phyloP scores from a whole-genome alignment of 2,329 filamentous ascomycete species.

The Aspergillus intermedius region DNA sequence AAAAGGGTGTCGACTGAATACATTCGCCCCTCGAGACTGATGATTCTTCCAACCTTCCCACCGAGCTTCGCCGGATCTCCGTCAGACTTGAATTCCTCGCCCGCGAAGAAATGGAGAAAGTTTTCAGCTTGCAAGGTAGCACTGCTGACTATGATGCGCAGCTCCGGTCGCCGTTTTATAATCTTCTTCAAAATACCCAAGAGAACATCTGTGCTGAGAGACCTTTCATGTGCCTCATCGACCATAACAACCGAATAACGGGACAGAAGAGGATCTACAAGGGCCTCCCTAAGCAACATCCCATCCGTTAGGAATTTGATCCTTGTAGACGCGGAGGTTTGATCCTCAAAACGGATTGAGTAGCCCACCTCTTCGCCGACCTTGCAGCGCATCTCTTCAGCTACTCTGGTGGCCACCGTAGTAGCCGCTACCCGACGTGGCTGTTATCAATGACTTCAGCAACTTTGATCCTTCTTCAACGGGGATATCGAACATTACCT shows the following conservation, averaged over 20 bases:
- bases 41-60: constrained; percentile 55
- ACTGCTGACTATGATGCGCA: constrained; percentile 86
- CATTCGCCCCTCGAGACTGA: constrained; percentile 79
- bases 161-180: constrained; percentile 65
- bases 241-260: constrained; percentile 96
- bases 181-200: constrained; percentile 91
- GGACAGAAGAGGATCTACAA: constrained; percentile 85
- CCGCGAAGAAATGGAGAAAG: constrained; percentile 71
- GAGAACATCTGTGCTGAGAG: constrained; percentile 83
- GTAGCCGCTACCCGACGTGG: constrained; percentile 86
- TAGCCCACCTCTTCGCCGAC: constrained; percentile 89
- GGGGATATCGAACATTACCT: constrained; percentile 54
- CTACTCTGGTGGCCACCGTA: constrained; percentile 79
- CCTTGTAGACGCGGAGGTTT: constrained; percentile 73
- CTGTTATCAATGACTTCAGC: constrained; percentile 41
- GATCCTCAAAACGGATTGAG: constrained; percentile 86
- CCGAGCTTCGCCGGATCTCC: constrained; percentile 29
- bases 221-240: constrained; percentile 92
- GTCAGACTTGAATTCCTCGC: constrained; percentile 34
- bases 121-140: constrained; percentile 86
- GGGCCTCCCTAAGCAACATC: constrained; percentile 79
- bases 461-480: not conserved
- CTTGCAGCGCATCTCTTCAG: constrained; percentile 79
- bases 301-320: constrained; percentile 97
- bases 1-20: constrained; percentile 86